Evolutionary conservation across 2,329 filamentous ascomycete genomes (phyloP), one percentile per base, ranked within the genome.

Genomic region (Septoria petroselini): DNA sequence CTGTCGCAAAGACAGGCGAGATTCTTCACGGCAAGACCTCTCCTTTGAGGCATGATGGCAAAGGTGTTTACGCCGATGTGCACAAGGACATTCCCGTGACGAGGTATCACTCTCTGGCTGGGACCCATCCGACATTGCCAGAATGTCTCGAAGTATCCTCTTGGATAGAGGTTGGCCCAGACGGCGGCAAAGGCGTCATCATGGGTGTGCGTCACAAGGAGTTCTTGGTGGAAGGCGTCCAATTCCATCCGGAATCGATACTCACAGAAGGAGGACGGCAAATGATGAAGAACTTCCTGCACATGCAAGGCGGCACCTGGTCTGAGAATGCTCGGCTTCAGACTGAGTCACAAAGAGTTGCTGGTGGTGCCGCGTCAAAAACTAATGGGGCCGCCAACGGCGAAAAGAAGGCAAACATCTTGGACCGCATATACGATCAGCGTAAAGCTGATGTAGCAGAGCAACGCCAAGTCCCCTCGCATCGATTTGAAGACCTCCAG

Each of bases 11-110:
- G 52, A 95, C 93, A 7, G 93, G 93, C 19, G 93, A 98, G 73
- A 96, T 96, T 65, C 76, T 98, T 47, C 93, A 98, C 65, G 93
- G 93, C 62, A 98, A 98, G 75, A 98, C 93, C 5, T 97, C 91
- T 2, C 85, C 86, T 42, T 76, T 98, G 64, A 81, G 82, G 33
- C 93, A 98, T 70, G 93, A 98, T 68, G 79, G 78, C 43, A 94
- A 90, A 69, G 94, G 93, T n/a, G 85, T 95, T 6, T 98, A 96
- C 67, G 79, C 82, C 35, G 83, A 83, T n/a, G 76, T 98, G 49
- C 74, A 84, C 3, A 85, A 94, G 65, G 81, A 83, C 27, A 78
- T 98, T 15, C 87, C 88, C 0, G 91, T 98, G 15, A 98, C 93
- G 12, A 80, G 93, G 57, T 98, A 98, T 66, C 93, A 98, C 71